Evolutionary conservation across 257 asterid genomes (phyloP).

Genomic region (Linderniella brevidens): DNA sequence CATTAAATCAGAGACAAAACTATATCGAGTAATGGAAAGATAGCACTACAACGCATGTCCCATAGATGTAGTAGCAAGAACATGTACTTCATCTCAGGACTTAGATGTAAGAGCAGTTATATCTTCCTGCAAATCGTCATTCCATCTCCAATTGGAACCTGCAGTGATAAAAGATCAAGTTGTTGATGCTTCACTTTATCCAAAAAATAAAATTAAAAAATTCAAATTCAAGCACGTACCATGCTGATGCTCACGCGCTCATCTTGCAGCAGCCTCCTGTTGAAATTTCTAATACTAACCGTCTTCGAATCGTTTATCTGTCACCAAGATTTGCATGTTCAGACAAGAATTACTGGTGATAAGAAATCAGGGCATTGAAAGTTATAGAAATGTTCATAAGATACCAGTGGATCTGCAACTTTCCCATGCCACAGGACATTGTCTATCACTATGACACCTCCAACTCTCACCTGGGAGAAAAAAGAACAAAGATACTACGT

Average conservation of each 20-base stretch:
- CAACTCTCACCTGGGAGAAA: constrained; percentile 50
- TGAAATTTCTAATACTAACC: constrained; percentile 50
- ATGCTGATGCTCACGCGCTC: constrained; percentile 75
- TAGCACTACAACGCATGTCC: too few relatives aligned
- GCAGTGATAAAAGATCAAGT: not conserved
- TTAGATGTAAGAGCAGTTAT: not conserved
- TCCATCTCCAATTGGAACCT: constrained; percentile 89
- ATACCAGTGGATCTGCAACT: constrained; percentile 80
- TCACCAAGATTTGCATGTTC: constrained; percentile 7
- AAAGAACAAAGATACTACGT: not conserved
- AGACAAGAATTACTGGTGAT: not conserved
- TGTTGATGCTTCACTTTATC: not conserved
- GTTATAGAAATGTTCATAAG: constrained; percentile 6
- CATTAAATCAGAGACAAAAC: too few relatives aligned
- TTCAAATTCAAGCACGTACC: constrained; percentile 26
- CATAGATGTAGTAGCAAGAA: too few relatives aligned
- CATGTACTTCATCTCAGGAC: too few relatives aligned
- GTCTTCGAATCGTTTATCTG: constrained; percentile 68
- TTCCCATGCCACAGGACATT: constrained; percentile 96
- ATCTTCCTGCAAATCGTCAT: constrained; percentile 57
- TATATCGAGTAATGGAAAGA: too few relatives aligned
- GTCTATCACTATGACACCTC: constrained; percentile 79
- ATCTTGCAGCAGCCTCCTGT: constrained; percentile 49
- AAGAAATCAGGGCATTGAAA: not conserved
- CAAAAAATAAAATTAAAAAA: not conserved